phyloP scores from a whole-genome alignment of 441 rosid genomes.

The Corymbia citriodora region DNA sequence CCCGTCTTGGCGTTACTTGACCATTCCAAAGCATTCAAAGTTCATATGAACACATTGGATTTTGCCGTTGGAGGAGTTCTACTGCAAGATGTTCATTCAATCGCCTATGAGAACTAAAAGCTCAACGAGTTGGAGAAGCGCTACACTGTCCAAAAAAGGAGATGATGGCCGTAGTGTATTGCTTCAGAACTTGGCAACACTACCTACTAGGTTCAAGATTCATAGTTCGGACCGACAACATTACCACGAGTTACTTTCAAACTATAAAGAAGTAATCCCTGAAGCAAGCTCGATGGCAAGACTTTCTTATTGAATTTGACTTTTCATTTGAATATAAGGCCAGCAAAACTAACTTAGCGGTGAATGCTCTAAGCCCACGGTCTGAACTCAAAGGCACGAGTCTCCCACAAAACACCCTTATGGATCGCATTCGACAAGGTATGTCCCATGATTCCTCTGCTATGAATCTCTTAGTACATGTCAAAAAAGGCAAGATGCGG shows the following conservation, averaged over 20 bases:
- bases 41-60: neutral
- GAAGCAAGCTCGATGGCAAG: neutral
- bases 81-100: neutral
- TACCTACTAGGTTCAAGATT: neutral
- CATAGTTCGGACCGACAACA: neutral
- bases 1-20: neutral
- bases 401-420: neutral
- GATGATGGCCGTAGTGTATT: neutral
- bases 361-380: neutral
- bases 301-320: neutral
- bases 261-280: no score
- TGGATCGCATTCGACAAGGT: neutral
- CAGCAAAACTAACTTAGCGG: neutral
- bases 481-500: neutral
- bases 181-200: neutral
- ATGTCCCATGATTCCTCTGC: neutral
- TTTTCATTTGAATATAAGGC: neutral
- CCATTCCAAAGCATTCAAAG: neutral
- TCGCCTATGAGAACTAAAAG: neutral
- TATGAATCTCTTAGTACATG: neutral
- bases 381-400: neutral
- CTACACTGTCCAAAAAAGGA: neutral
- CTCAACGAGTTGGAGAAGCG: neutral
- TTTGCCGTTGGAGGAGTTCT: neutral
- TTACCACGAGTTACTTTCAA: no score